phyloP scores from a whole-genome alignment of 768 basidiomycete species.

The Boletus sp. region DNA sequence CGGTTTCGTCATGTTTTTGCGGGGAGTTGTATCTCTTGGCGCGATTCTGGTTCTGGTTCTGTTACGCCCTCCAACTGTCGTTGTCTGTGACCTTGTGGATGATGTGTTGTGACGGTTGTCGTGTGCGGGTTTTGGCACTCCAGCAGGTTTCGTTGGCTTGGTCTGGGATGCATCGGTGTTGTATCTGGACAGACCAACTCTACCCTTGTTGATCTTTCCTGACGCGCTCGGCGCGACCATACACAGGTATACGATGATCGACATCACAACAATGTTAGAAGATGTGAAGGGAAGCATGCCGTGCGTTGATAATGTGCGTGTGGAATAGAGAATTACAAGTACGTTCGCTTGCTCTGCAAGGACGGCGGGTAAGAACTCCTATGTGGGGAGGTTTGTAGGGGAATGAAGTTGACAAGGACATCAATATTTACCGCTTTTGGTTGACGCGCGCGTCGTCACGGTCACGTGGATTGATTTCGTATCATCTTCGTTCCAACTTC shows the following conservation, averaged over 20 bases:
- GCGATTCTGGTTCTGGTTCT: neutral
- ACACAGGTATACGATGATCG: constrained; percentile 13
- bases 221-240: constrained; percentile 2
- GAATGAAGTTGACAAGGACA: neutral
- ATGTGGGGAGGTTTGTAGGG: neutral
- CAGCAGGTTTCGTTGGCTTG: neutral
- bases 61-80: neutral
- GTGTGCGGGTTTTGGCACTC: neutral
- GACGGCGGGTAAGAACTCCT: neutral
- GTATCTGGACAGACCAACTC: constrained; percentile 7
- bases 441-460: no score
- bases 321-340: neutral
- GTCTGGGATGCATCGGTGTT: neutral
- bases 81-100: neutral
- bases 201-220: neutral
- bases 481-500: no score
- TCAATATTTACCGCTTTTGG: neutral
- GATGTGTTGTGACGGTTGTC: constrained; percentile 2
- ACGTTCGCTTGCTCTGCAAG: constrained; percentile 17
- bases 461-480: no score
- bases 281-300: constrained; percentile 10
- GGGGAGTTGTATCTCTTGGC: neutral
- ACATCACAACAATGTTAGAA: constrained; percentile 12
- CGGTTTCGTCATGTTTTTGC: neutral
- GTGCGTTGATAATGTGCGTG: neutral